Evolutionary conservation across 2,329 filamentous ascomycete genomes (phyloP), one percentile per base, ranked within the genome.

Genomic region (Elsinoe batatas): DNA sequence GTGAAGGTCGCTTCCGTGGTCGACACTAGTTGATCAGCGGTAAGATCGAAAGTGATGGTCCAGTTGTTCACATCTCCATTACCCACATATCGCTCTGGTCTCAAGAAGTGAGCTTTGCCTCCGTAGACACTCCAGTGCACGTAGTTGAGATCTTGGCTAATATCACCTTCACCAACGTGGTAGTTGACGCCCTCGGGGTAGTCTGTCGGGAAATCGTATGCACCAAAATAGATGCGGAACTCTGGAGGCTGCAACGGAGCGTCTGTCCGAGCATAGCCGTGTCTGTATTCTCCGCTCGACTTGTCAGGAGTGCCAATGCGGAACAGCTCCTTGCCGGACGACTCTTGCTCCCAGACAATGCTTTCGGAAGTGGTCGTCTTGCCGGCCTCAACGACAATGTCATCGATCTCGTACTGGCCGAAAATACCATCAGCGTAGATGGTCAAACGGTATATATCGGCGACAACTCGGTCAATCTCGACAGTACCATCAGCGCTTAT

Each of bases 61-160:
- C 79, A 83, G 65, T 82, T 81, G 64, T 80, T 81, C 22, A 81
- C 72, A 11, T 51, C 18, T 6, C 47, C 47, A 53, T 75, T 73
- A 17, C 73, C 69, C 40, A 70, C 68, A 50, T 76, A 74, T 4
- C 72, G 66, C 43, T 73, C 67, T 1, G 71, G 66, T 0, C 78
- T 71, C 3, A 71, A 54, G 12, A 66, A 74, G 64, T 81, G 77
- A 1, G 71, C 78, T 26, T 77, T 69, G 5, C 78, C 77, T 1
- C 81, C 80, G 61, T 82, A 84, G 7, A 81, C 79, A 56, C 76
- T 79, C 82, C 81, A 85, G 64, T 85, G 82, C 3, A 84, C 77
- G 56, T 83, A 83, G 66, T 85, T 85, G 58, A 82, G 71, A 61
- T 82, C 79, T 10, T 68, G 64, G 0, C 67, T 68, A 15, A 70